Conservation (phyloP, 2,329 filamentous ascomycete genomes). For the Aureobasidium sp. region DNA sequence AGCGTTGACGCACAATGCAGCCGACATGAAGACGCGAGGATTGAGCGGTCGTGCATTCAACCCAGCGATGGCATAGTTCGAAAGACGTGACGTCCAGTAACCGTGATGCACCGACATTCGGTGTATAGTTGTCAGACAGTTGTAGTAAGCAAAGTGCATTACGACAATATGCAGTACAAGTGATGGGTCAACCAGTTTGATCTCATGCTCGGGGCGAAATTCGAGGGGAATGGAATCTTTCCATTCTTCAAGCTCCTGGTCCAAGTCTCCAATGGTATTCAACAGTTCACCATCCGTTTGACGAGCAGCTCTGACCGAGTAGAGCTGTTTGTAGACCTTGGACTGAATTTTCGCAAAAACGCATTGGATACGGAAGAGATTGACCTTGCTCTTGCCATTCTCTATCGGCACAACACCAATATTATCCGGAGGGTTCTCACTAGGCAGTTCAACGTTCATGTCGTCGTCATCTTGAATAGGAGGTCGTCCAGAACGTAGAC, state of each 20-base stretch:
- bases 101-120: conserved; percentile 97
- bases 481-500: conserved; percentile 63
- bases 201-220: conserved; percentile 95
- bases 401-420: conserved; percentile 89
- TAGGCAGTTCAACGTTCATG: conserved; percentile 94
- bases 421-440: conserved; percentile 82
- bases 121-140: conserved; percentile 94
- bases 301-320: conserved; percentile 85
- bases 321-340: conserved; percentile 86
- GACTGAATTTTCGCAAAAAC: conserved; percentile 88
- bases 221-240: conserved; percentile 93
- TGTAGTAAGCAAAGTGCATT: conserved; percentile 95
- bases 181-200: conserved; percentile 76
- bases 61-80: conserved; percentile 91
- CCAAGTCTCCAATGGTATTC: conserved; percentile 91
- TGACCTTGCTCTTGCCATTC: conserved; percentile 86
- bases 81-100: conserved; percentile 93
- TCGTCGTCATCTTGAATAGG: conserved; percentile 70
- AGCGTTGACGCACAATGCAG: conserved; percentile 84
- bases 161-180: conserved; percentile 92
- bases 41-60: conserved; percentile 86
- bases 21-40: conserved; percentile 88
- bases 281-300: conserved; percentile 88
- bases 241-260: conserved; percentile 79
- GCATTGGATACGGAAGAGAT: conserved; percentile 88